phyloP scores from a whole-genome alignment of 2,329 filamentous ascomycete genomes.

The Clathrospora elynae region DNA sequence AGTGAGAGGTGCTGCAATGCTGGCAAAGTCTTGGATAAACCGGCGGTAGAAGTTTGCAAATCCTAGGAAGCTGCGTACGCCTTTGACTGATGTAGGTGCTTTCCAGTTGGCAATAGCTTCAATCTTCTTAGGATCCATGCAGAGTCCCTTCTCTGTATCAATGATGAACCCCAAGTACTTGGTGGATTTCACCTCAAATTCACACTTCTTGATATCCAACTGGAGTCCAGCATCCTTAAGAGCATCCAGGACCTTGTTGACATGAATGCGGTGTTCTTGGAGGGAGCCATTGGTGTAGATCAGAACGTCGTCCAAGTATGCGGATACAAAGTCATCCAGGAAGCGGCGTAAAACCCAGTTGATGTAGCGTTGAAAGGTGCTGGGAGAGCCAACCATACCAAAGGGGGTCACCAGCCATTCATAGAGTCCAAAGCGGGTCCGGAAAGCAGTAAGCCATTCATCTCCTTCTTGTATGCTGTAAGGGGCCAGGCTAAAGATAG shows the following conservation, averaged over 20 bases:
- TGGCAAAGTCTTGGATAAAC: constrained; percentile 31
- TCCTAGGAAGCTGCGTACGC: constrained; percentile 36
- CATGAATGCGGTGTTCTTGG: constrained; percentile 1
- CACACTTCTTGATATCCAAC: constrained; percentile 11
- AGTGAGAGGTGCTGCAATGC: constrained; percentile 8
- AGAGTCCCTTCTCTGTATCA: neutral
- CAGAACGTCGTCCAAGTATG: constrained; percentile 33
- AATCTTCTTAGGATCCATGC: constrained; percentile 14
- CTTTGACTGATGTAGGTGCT: constrained; percentile 19
- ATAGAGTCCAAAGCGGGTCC: constrained; percentile 39
- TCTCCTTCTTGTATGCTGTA: constrained; percentile 2
- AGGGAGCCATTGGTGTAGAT: constrained; percentile 18
- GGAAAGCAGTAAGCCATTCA: constrained; percentile 45
- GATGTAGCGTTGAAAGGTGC: constrained; percentile 24
- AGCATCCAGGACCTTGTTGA: neutral
- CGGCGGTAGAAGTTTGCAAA: constrained; percentile 44
- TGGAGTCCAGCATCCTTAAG: neutral
- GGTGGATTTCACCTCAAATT: constrained; percentile 6
- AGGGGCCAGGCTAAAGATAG: no score
- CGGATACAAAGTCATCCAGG: constrained; percentile 26
- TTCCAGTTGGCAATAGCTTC: constrained; percentile 26
- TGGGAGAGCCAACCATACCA: constrained; percentile 17
- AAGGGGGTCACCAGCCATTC: constrained; percentile 43
- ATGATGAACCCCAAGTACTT: constrained; percentile 15
- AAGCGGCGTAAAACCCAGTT: constrained; percentile 27